These are phyloP conservation scores for Allantophomopsis cytisporea DNA, from an alignment of 2,329 filamentous ascomycete species.

Conservation along the genomic window DNA sequence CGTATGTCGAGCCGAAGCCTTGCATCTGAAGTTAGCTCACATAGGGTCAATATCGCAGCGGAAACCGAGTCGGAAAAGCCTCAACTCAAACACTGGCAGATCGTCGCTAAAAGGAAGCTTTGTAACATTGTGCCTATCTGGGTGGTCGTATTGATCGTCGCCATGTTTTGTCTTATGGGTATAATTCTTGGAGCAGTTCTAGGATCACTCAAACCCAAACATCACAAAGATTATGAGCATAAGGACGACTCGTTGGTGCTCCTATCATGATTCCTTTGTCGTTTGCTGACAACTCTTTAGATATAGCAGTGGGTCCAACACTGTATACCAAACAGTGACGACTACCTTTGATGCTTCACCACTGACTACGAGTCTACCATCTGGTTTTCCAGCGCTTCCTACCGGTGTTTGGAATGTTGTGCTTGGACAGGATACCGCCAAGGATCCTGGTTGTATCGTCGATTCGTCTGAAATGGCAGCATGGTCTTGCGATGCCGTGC, in stretches of 20 bases:
- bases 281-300: not conserved
- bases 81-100: slow-evolving; percentile 34
- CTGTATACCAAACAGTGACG: slow-evolving; percentile 14
- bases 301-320: not conserved
- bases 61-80: slow-evolving; percentile 31
- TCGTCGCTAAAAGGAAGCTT: slow-evolving; percentile 36
- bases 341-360: slow-evolving; percentile 34
- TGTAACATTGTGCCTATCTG: slow-evolving; percentile 48
- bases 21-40: slow-evolving; percentile 33
- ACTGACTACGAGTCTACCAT: slow-evolving; percentile 30
- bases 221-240: not conserved
- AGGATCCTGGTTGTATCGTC: slow-evolving; percentile 41
- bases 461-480: slow-evolving; percentile 38
- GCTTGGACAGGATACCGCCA: slow-evolving; percentile 30
- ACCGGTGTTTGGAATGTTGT: slow-evolving; percentile 43
- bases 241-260: slow-evolving; percentile 10
- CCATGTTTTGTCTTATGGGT: slow-evolving; percentile 42
- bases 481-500: slow-evolving; percentile 46
- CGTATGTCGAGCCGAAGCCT: slow-evolving; percentile 38
- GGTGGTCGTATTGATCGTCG: slow-evolving; percentile 38
- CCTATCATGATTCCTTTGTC: not conserved
- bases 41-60: slow-evolving; percentile 38
- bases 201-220: slow-evolving; percentile 8
- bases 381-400: slow-evolving; percentile 35
- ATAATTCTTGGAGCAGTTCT: slow-evolving; percentile 35